Evolutionary conservation across 176 grass and related monocot genomes (phyloP).

Genomic region (Hordeum marinum): DNA sequence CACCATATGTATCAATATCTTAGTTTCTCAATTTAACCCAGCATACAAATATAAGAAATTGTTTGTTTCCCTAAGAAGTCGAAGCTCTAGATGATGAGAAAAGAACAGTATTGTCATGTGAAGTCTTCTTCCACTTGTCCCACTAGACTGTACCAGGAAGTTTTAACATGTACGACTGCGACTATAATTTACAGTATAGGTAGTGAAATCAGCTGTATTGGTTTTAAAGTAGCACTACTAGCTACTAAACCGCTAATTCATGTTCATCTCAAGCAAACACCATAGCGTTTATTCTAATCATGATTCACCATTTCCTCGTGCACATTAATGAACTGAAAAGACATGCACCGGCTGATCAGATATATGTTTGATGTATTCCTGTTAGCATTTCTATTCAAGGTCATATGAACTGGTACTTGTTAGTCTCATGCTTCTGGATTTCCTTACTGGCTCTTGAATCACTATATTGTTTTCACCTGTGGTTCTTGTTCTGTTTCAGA

Average conservation of each 20-base stretch:
- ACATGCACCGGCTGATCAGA: not conserved
- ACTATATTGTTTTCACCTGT: not conserved
- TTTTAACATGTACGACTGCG: not conserved
- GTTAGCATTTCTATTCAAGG: not conserved
- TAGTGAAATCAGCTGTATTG: slow-evolving; percentile 1
- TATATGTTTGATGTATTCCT: not conserved
- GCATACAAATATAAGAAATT: not conserved
- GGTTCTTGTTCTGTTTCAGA: not conserved
- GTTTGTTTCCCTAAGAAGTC: not conserved
- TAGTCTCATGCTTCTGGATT: not conserved
- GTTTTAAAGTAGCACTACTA: not conserved
- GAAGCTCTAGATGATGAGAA: not conserved
- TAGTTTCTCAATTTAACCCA: not conserved
- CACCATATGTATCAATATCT: not conserved
- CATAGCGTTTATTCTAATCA: not conserved
- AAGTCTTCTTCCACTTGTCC: no score
- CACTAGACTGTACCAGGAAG: not conserved
- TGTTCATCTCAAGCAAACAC: not conserved
- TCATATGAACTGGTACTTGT: not conserved
- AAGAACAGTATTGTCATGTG: not conserved
- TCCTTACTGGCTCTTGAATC: not conserved
- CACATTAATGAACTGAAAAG: not conserved
- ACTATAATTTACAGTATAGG: not conserved
- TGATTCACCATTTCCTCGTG: not conserved
- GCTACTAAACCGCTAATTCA: not conserved